Evolutionary conservation across 768 basidiomycete species (phyloP), one percentile per base, ranked within the genome.

Genomic region (Boletales sp.): DNA sequence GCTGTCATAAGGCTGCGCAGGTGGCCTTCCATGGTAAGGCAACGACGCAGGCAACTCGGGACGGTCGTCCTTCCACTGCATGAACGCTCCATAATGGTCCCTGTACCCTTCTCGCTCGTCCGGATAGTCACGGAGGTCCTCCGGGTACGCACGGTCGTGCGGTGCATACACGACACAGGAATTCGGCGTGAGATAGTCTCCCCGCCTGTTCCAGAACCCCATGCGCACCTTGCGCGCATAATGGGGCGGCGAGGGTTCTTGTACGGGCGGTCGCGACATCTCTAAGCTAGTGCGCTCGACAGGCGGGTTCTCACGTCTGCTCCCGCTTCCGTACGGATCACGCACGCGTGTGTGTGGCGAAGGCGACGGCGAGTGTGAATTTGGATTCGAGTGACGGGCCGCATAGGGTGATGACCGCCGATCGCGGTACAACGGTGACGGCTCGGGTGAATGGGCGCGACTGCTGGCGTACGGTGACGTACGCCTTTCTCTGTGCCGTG

Each of bases 171-270:
- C 86, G 54, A 87, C 72, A 56, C 70, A 83, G 41, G 75, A 74
- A 17, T 71, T 66, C 18, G 63, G 45, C 18, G 82, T 84, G 43
- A 86, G 74, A 56, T 87, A 80, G 61, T 90, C 87, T 0, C 87
- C 87, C 2, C 86, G 80, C n/a, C 76, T 61, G 55, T 90, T 90
- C 87, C 87, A 90, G 56, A 71, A 81, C 2, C 87, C 87, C 31
- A 67, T 67, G 17, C 86, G 82, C 9, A 72, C 45, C 50, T 73
- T 69, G 52, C 52, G 59, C 30, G 67, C 45, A 47, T 67, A 63
- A 18, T 48, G 49, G 15, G 64, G 52, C 12, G 70, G 71, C 40
- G 67, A 61, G 8, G 64, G 57, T 32, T 62, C 64, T 40, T 69
- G 68, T 0, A 37, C 45, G 0, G 64, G 68, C 18, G 62, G 60